A percentile compares a stretch with the other conserved stretches of the same genome.
Evolutionary conservation across 2,329 filamentous ascomycete genomes (phyloP).

Genomic region (Hypocreales sp.): DNA sequence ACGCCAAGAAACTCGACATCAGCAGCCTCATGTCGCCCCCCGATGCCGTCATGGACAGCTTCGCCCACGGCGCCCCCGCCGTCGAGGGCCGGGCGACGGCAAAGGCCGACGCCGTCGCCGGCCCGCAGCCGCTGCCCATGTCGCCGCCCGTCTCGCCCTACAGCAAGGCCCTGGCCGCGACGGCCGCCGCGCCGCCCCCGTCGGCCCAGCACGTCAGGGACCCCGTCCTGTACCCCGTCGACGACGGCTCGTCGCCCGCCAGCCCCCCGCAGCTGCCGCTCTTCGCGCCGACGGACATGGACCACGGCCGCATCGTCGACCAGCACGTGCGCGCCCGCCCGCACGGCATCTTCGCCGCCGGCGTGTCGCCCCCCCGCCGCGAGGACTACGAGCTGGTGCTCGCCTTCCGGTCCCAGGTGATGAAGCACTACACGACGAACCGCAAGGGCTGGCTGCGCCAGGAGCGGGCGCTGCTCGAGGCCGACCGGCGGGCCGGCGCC

Average conservation of each 20-base stretch:
- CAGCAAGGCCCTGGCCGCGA: slow-evolving; percentile 20
- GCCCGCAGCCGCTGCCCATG: slow-evolving; percentile 22
- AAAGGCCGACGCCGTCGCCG: slow-evolving; percentile 7
- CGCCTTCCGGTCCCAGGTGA: slow-evolving; percentile 35
- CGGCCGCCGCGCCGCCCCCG: slow-evolving; percentile 14
- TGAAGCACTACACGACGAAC: slow-evolving; percentile 27
- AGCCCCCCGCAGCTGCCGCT: slow-evolving; percentile 31
- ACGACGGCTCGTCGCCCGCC: slow-evolving; percentile 21
- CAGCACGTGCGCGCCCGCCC: slow-evolving; percentile 31
- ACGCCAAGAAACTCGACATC: slow-evolving; percentile 29
- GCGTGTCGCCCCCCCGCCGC: slow-evolving; percentile 28
- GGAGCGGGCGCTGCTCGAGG: slow-evolving; percentile 33
- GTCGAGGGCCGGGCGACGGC: slow-evolving; percentile 1
- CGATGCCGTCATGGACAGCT: slow-evolving; percentile 38
- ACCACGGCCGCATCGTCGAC: slow-evolving; percentile 31
- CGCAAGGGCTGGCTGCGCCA: slow-evolving; percentile 30
- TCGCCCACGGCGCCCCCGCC: slow-evolving; percentile 15
- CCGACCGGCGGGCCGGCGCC: slow-evolving; percentile 28
- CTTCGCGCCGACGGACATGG: slow-evolving; percentile 27
- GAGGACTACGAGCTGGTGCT: slow-evolving; percentile 39
- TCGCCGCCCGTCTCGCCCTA: slow-evolving; percentile 43
- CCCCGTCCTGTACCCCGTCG: slow-evolving; percentile 40
- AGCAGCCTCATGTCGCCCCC: slow-evolving; percentile 48
- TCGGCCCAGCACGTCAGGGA: slow-evolving; percentile 24
- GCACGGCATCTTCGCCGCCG: slow-evolving; percentile 22